Conservation (phyloP, 305 asterid species). For the Fraxinus sp. region DNA sequence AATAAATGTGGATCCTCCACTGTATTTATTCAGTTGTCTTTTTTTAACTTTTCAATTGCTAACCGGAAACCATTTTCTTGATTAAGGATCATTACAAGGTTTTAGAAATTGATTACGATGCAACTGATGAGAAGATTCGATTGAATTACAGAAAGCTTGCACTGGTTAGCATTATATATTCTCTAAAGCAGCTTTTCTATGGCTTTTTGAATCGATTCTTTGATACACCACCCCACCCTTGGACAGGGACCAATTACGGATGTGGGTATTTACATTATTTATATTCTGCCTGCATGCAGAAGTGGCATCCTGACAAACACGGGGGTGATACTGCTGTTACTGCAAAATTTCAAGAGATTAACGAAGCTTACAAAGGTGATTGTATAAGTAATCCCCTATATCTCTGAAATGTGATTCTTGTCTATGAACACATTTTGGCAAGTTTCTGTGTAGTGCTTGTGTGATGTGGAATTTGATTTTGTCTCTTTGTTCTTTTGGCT, state of each 20-base stretch:
- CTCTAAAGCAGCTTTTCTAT: conserved; percentile 7
- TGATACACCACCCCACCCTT: background rate
- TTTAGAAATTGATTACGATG: conserved; percentile 65
- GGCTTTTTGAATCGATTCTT: background rate
- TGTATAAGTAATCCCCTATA: conserved; percentile 13
- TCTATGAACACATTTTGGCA: background rate
- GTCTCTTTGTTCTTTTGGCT: background rate
- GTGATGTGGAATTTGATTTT: conserved; percentile 21
- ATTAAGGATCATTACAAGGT: conserved; percentile 63
- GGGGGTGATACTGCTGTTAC: conserved; percentile 51
- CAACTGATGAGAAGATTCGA: conserved; percentile 62
- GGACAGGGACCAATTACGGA: conserved; percentile 5
- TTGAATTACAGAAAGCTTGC: conserved; percentile 61
- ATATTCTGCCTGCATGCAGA: conserved; percentile 39
- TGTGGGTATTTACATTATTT: conserved; percentile 10
- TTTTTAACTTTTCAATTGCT: background rate
- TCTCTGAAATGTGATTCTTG: background rate
- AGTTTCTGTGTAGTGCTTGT: conserved; percentile 4
- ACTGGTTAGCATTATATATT: conserved; percentile 24
- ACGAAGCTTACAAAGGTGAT: conserved; percentile 63
- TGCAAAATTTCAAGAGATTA: conserved; percentile 60
- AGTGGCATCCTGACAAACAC: conserved; percentile 78
- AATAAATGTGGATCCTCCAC: background rate
- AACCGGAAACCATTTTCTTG: background rate
- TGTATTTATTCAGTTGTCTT: background rate